A percentile compares a stretch with the other conserved stretches of the same genome.
Conservation (phyloP, 1,284 basidiomycete species). For the Rhodofomes roseus region DNA sequence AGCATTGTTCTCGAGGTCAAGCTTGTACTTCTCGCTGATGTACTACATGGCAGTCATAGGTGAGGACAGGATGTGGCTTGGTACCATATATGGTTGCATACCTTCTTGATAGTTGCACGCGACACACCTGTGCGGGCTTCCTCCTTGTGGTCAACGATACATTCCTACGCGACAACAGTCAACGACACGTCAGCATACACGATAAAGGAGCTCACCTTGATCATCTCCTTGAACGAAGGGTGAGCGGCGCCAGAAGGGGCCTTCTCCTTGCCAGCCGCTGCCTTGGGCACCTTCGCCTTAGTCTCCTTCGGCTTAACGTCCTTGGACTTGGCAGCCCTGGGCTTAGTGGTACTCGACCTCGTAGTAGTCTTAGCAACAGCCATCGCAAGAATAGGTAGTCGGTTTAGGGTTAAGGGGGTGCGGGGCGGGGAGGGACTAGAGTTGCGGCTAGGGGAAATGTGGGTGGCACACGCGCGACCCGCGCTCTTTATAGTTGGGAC, state of each 20-base stretch:
- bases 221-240: constrained; percentile 76
- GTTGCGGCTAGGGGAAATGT: constrained; percentile 14
- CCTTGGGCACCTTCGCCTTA: constrained; percentile 28
- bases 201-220: constrained; percentile 49
- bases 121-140: constrained; percentile 85
- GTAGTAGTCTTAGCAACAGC: constrained; percentile 15
- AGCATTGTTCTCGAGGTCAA: constrained; percentile 58
- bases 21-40: constrained; percentile 73
- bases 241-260: constrained; percentile 36
- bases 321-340: constrained; percentile 13
- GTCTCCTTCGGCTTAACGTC: constrained; percentile 31
- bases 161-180: constrained; percentile 53
- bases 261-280: constrained; percentile 30
- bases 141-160: constrained; percentile 70
- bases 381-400: constrained; percentile 11
- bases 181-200: not conserved
- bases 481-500: constrained; percentile 25
- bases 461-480: constrained; percentile 8
- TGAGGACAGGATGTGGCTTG: constrained; percentile 1
- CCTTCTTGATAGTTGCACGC: constrained; percentile 89
- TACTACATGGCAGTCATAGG: constrained; percentile 40
- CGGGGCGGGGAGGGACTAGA: constrained; percentile 14
- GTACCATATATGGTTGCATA: constrained; percentile 7
- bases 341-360: constrained; percentile 5
- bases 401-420: constrained; percentile 20